Base-by-base conservation (phyloP, 495 filamentous ascomycete species). In the Lichenothelia convexa region DNA sequence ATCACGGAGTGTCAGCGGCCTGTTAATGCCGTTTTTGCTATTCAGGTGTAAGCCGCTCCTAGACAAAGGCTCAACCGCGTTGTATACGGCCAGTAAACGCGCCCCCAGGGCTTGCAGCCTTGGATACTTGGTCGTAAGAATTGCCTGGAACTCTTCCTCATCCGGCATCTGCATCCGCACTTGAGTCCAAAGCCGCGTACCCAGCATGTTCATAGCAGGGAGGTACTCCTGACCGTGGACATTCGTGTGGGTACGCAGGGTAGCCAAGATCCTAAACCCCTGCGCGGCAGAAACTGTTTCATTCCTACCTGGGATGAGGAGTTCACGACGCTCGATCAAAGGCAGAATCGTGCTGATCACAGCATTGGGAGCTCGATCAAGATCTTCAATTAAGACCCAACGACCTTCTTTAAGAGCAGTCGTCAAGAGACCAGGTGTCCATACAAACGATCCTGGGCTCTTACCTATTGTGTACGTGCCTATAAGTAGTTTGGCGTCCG, bases 311-410 rank as follows among this genome's bases (percentile, higher is more conserved):
- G 86, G 80, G 26, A 95, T 80, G 3, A 85, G 63, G 12, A 99
- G 66, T 54, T 93, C 82, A 2, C 82, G 68, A 30, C 78, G 68
- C 50, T 95, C 87, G 42, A 95, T 81, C 2, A 99, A 66, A 1
- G 91, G 87, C 20, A 94, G 62, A 24, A 99, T 68, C 2, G 80
- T 80, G 49, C 85, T 85, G 52, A 95, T 78, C 32, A 94, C 78
- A 52, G 94, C 89, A 38, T 78, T 84, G n/a, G 91, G 86, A 13
- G 89, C 91, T 35, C 87, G 78, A 52, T 99, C 80, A 19, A 99
- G 65, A 53, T 99, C 91, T 59, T 99, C 91, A 37, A 99, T 86
- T 38, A 95, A 60, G 4, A 99, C 74, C 91, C 89, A 95, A 48
- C 84, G 70, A 30, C 91, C 91, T 59, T 95, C 87, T 50, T 65